phyloP scores from a whole-genome alignment of 768 basidiomycete genomes.

The Vararia minispora region DNA sequence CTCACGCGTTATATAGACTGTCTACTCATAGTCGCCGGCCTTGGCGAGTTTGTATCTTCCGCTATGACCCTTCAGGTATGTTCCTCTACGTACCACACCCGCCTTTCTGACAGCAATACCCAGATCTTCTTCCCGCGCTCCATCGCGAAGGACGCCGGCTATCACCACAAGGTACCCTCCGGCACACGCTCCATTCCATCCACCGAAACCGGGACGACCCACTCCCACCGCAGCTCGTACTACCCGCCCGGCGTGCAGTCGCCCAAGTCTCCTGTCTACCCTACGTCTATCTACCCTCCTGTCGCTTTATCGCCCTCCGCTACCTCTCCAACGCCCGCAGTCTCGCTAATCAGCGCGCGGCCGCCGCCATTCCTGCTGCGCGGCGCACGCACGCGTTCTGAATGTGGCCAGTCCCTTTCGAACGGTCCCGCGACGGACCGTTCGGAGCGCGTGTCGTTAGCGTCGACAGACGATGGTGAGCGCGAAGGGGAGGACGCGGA shows the following conservation, averaged over 20 bases:
- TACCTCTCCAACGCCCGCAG: not conserved
- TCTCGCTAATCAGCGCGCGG: not conserved
- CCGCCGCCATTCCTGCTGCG: not conserved
- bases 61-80: slow-evolving; percentile 69
- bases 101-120: not conserved
- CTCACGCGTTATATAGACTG: slow-evolving; percentile 34
- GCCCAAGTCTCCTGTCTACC: not conserved
- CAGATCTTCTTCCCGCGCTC: slow-evolving; percentile 77
- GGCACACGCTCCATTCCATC: slow-evolving; percentile 13
- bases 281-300: not conserved
- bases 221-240: slow-evolving; percentile 4
- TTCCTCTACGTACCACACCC: slow-evolving; percentile 4
- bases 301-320: not conserved
- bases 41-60: slow-evolving; percentile 73
- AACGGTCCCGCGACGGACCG: not conserved
- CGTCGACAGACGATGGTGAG: not conserved
- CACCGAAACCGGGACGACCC: slow-evolving; percentile 9
- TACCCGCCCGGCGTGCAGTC: slow-evolving; percentile 2
- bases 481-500: not conserved
- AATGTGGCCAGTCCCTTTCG: not conserved
- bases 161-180: slow-evolving; percentile 31
- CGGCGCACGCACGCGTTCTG: not conserved
- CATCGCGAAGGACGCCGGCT: slow-evolving; percentile 51
- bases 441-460: not conserved
- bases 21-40: slow-evolving; percentile 55